These are phyloP conservation scores for Pythium scleroteichum DNA, from an alignment of 352 stramenopile genomes.

Conservation along the genomic window DNA sequence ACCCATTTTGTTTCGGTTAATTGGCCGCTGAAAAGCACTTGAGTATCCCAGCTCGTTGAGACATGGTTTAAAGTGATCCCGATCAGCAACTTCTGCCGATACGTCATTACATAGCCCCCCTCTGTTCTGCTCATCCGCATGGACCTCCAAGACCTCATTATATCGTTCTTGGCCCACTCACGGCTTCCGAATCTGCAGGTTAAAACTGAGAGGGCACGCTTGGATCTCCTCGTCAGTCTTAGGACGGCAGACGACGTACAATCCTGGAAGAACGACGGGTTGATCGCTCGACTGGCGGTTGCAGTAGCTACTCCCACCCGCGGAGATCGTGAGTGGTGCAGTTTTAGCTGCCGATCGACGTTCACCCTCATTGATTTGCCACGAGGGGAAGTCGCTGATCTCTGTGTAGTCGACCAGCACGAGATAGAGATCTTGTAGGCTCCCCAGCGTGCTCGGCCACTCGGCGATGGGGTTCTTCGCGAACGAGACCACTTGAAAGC, in stretches of 20 bases:
- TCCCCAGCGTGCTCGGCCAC: conserved; percentile 1
- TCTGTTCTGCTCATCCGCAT: no score
- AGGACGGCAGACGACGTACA: conserved; percentile 5
- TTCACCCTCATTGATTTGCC: conserved; percentile 14
- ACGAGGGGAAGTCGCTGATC: conserved; percentile 8
- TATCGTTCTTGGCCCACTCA: no score
- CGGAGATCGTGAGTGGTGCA: conserved; percentile 1
- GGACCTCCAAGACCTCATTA: no score
- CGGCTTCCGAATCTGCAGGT: not conserved
- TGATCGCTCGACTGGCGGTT: not conserved
- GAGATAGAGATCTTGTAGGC: not conserved
- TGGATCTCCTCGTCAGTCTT: conserved; percentile 13
- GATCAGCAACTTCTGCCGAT: no score
- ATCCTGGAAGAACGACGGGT: not conserved
- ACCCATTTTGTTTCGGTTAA: no score
- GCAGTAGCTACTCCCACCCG: conserved; percentile 10
- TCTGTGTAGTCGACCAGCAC: conserved; percentile 20
- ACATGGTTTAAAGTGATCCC: no score
- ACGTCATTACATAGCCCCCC: no score
- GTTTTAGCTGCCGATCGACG: not conserved
- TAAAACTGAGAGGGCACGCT: conserved; percentile 7
- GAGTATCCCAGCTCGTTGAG: no score
- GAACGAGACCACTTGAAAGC: conserved; percentile 7
- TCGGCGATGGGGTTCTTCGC: conserved; percentile 13
- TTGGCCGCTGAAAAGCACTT: no score